A percentile compares a stretch with the other conserved stretches of the same genome.
Conservation (phyloP, 208 protist species). For the Acanthamoeba triangularis region DNA sequence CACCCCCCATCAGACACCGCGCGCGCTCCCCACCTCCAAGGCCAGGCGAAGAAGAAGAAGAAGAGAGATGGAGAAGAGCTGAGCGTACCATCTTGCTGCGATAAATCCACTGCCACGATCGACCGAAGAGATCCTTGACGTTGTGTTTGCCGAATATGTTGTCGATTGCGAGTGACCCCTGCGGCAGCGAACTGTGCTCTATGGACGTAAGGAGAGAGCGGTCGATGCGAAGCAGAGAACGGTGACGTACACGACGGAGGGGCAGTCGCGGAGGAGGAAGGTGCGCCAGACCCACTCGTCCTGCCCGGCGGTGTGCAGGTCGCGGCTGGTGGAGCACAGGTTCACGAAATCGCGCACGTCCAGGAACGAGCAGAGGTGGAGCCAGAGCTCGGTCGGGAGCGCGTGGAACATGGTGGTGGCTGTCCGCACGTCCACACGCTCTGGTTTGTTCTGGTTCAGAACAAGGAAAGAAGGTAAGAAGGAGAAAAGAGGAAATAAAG, state of each 20-base stretch:
- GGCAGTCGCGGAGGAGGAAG: neutral
- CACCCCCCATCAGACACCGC: neutral
- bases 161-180: neutral
- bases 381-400: slow-evolving; percentile 3
- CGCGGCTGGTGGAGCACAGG: slow-evolving; percentile 3
- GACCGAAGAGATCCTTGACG: neutral
- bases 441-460: neutral
- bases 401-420: neutral
- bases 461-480: neutral
- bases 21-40: neutral
- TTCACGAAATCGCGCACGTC: slow-evolving; percentile 9
- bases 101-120: slow-evolving; percentile 33
- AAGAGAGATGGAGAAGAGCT: neutral
- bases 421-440: neutral
- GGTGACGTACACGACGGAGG: neutral
- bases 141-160: neutral
- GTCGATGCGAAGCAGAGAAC: neutral
- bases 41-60: too few species aligned
- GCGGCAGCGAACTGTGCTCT: neutral
- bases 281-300: slow-evolving; percentile 48
- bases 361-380: slow-evolving; percentile 33
- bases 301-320: neutral
- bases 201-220: too few species aligned
- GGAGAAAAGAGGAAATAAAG: neutral
- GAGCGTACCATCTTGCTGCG: slow-evolving; percentile 37